Evolutionary conservation across 257 asterid species (phyloP).

Genomic region (Solanum dulcamara): DNA sequence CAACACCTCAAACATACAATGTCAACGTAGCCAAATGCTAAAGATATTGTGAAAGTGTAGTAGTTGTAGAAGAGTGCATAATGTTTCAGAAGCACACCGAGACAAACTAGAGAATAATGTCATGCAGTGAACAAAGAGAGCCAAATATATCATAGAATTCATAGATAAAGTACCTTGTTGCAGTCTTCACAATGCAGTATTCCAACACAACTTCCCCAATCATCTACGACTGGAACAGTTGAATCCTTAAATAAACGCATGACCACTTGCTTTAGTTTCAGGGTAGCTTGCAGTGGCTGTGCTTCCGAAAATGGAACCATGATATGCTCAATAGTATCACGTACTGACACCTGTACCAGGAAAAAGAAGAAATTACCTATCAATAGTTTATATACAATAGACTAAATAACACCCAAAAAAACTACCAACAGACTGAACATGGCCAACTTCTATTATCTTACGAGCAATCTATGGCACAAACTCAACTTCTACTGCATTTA

Average conservation of each 20-base stretch:
- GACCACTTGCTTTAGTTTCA: conserved; percentile 39
- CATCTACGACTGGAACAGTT: conserved; percentile 48
- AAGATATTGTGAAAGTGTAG: background rate
- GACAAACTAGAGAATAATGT: background rate
- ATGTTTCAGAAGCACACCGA: background rate
- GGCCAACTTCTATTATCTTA: background rate
- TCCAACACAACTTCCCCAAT: conserved; percentile 72
- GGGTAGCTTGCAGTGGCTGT: conserved; percentile 42
- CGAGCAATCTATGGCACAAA: background rate
- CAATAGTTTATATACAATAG: background rate
- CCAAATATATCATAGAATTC: background rate
- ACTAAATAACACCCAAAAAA: background rate
- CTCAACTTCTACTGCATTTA: background rate
- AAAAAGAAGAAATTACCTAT: conserved; percentile 1
- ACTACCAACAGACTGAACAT: background rate
- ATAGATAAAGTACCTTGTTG: conserved; percentile 22
- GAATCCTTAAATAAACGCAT: conserved; percentile 46
- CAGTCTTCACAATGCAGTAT: conserved; percentile 62
- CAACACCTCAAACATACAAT: background rate
- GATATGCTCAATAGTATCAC: conserved; percentile 39
- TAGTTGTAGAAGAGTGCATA: background rate
- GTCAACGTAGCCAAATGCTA: background rate
- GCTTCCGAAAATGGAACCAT: conserved; percentile 54
- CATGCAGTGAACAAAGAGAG: background rate
- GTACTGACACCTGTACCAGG: conserved; percentile 31